phyloP scores from a whole-genome alignment of 371 early-diverging fungal species.

The Apophysomyces sp. region DNA sequence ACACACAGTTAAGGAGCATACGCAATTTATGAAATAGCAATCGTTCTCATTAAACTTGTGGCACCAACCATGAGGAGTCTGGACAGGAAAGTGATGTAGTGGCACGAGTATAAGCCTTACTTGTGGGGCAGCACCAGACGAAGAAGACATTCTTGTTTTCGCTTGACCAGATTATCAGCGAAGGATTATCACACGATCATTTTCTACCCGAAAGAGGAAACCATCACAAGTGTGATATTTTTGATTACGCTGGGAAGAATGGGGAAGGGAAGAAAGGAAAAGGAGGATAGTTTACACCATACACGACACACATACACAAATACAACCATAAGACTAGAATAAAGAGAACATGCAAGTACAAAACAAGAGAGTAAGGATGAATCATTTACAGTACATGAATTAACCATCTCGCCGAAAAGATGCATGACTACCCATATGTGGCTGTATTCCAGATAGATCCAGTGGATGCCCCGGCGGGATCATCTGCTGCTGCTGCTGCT shows the following conservation, averaged over 20 bases:
- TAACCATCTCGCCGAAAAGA: conserved; percentile 25
- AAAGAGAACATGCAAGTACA: not conserved
- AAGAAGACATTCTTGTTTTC: not conserved
- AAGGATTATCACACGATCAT: not conserved
- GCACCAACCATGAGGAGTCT: not conserved
- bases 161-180: not conserved
- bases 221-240: conserved; percentile 2
- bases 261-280: not conserved
- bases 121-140: not conserved
- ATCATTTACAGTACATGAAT: conserved; percentile 3
- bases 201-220: not conserved
- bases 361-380: not conserved
- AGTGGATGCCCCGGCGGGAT: conserved; percentile 34
- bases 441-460: conserved; percentile 22
- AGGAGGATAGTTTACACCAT: not conserved
- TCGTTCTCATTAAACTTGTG: not conserved
- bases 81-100: not conserved
- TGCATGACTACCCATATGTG: conserved; percentile 18
- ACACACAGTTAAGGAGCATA: not conserved
- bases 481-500: conserved; percentile 18
- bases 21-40: not conserved
- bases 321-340: not conserved
- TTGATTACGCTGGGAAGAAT: not conserved
- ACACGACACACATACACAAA: not conserved
- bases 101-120: not conserved